Conservation (phyloP, 768 basidiomycete genomes). For the Saitozyma sp. region DNA sequence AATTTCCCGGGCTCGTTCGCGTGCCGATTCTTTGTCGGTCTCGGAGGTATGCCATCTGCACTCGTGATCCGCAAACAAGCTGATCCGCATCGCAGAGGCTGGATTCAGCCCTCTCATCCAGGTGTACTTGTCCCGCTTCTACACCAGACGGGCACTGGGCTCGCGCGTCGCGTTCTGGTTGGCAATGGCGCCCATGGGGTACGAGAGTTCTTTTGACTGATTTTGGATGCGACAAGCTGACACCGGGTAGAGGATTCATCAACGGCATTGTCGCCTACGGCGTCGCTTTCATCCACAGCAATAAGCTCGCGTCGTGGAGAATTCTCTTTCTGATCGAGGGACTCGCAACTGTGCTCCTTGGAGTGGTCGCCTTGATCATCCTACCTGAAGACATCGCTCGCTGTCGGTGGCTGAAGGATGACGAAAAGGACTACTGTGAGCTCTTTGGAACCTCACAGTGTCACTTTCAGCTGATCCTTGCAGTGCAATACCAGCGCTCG, state of each 20-base stretch:
- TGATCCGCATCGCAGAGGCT: conserved; percentile 54
- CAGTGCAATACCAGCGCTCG: conserved; percentile 13
- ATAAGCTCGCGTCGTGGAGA: conserved; percentile 57
- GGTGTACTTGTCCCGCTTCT: conserved; percentile 54
- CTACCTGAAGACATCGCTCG: conserved; percentile 9
- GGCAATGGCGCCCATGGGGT: conserved; percentile 14
- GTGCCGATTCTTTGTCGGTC: conserved; percentile 18
- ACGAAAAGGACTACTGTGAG: conserved; percentile 24
- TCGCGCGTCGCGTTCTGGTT: conserved; percentile 5
- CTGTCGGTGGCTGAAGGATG: conserved; percentile 12
- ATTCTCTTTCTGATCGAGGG: conserved; percentile 62
- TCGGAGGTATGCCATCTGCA: conserved; percentile 4
- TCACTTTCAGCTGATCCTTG: conserved; percentile 1
- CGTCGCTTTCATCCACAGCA: conserved; percentile 28
- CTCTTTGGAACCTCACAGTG: not conserved
- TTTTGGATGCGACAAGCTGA: conserved; percentile 58
- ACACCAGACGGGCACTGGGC: conserved; percentile 41
- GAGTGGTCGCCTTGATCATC: conserved; percentile 56
- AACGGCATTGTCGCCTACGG: conserved; percentile 15
- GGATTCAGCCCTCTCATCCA: conserved; percentile 59
- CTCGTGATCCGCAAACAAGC: conserved; percentile 55
- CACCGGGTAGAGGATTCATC: conserved; percentile 21
- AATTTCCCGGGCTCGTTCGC: conserved; percentile 15
- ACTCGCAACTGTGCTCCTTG: conserved; percentile 44
- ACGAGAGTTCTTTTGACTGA: no score